Conservation (phyloP, 2,329 filamentous ascomycete species). For the Diaporthe sp. region DNA sequence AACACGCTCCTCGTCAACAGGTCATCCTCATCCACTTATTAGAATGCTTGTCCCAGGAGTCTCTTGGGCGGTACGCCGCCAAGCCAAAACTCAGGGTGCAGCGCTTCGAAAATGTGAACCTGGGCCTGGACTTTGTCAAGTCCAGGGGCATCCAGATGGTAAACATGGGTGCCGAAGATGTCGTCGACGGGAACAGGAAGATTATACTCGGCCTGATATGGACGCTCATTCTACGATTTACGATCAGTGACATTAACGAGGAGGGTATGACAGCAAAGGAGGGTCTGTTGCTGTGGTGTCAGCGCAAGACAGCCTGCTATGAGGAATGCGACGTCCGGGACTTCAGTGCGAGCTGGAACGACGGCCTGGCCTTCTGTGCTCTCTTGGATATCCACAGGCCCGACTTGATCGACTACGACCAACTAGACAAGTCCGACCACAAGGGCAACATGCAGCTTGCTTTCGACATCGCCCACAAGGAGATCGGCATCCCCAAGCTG, state of each 20-base stretch:
- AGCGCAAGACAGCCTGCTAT: constrained; percentile 98
- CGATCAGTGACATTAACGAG: constrained; percentile 98
- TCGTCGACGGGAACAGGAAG: constrained; percentile 97
- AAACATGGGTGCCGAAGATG: constrained; percentile 98
- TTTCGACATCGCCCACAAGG: constrained; percentile 94
- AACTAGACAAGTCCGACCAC: constrained; percentile 93
- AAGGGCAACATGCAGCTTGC: constrained; percentile 97
- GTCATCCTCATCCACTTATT: constrained; percentile 96
- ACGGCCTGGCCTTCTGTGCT: constrained; percentile 96
- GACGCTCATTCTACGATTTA: constrained; percentile 98
- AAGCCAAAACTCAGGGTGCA: constrained; percentile 97
- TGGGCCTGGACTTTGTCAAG: constrained; percentile 91
- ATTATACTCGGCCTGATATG: constrained; percentile 98
- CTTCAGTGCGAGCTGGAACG: constrained; percentile 97
- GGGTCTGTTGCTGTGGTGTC: constrained; percentile 94
- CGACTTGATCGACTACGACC: constrained; percentile 96
- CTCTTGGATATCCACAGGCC: constrained; percentile 96
- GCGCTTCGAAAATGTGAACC: constrained; percentile 97
- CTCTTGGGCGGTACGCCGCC: constrained; percentile 94
- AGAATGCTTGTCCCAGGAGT: constrained; percentile 94
- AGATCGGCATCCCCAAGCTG: constrained; percentile 96
- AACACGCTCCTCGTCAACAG: constrained; percentile 57
- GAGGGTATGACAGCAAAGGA: constrained; percentile 99
- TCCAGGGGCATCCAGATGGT: constrained; percentile 92
- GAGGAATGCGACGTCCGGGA: constrained; percentile 96